Base-by-base conservation (phyloP, 345 rosid genomes). In the Erodium maritimum region DNA sequence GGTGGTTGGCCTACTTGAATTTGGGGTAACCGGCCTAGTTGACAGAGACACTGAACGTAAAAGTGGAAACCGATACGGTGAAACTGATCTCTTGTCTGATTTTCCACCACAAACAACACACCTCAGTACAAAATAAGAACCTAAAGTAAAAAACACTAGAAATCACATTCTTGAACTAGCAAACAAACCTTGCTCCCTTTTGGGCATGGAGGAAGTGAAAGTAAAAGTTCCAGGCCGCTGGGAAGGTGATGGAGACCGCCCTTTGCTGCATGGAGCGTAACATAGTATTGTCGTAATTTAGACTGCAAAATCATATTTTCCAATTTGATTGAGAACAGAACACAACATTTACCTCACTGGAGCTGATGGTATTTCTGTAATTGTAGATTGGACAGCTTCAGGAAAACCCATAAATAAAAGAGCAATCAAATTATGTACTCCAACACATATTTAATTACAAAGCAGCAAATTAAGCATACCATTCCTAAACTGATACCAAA, bases 1-100 rank as follows among this genome's bases (percentile, higher is more conserved):
- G 23, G 88, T 79, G 11, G 77, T 66, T 0, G 91, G 70, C 71
- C 87, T 67, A 56, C 85, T 84, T 65, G 81, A 74, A 57, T 45
- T 75, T 1, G 97, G 97, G n/a, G 91, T 83, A n/a, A 79, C 78
- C 34, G 91, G 76, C 61, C 96, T 69, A 69, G 78, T 82, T 23
- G 85, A 68, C 53, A 80, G 61, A 4, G 95, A 85, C 21, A 90
- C 94, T n/a, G 96, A 87, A 58, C 90, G 87, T 65, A 85, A 63
- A 46, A 84, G 79, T 0, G 97, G 97, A 73, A 91, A 87, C 12
- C 88, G 87, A 70, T 78, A 78, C 0, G 97, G 97, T 25, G 96
- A 91, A 54, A 80, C 76, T 29, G 95, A 51, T 64, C 87, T 77
- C 57, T 88, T 85, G 55, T 82, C 97, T 91, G 81, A 42, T 72